phyloP scores from a whole-genome alignment of 495 filamentous ascomycete species.

The Xylaria nigripes region DNA sequence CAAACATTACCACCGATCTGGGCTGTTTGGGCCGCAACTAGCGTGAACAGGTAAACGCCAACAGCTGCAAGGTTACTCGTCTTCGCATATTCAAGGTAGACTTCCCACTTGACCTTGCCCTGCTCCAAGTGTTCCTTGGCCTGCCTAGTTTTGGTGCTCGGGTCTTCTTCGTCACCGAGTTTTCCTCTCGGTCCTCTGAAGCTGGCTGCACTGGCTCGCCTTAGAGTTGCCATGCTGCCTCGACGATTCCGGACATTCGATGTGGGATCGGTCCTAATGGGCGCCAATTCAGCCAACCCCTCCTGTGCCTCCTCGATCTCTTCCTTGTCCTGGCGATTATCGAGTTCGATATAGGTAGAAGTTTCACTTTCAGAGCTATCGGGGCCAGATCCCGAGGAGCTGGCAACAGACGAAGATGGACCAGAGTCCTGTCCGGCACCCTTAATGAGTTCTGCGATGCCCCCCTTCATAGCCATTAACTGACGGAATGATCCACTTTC shows the following conservation, averaged over 20 bases:
- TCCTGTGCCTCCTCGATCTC: constrained; percentile 69
- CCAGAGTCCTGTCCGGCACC: constrained; percentile 51
- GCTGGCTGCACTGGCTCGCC: constrained; percentile 84
- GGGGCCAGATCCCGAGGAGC: constrained; percentile 21
- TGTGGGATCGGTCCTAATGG: constrained; percentile 52
- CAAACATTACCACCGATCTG: constrained; percentile 77
- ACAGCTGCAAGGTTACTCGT: constrained; percentile 86
- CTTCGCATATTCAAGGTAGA: constrained; percentile 85
- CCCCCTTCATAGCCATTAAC: constrained; percentile 86
- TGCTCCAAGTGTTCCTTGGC: constrained; percentile 81
- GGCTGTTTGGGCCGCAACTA: constrained; percentile 72
- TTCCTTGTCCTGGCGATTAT: constrained; percentile 39
- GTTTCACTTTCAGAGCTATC: constrained; percentile 49
- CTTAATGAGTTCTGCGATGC: constrained; percentile 78
- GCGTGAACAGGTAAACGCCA: constrained; percentile 63
- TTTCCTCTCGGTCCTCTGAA: constrained; percentile 81
- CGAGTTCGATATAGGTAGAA: constrained; percentile 47
- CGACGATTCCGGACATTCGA: constrained; percentile 41
- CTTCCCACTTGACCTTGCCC: constrained; percentile 94
- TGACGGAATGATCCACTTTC: constrained; percentile 87
- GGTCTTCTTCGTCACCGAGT: constrained; percentile 72
- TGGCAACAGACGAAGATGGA: constrained; percentile 24
- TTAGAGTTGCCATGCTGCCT: constrained; percentile 64
- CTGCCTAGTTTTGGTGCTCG: constrained; percentile 65
- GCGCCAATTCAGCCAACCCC: constrained; percentile 56